These are phyloP conservation scores for Aureobasidium sp. DNA, from an alignment of 2,329 filamentous ascomycete species.

Conservation along the genomic window DNA sequence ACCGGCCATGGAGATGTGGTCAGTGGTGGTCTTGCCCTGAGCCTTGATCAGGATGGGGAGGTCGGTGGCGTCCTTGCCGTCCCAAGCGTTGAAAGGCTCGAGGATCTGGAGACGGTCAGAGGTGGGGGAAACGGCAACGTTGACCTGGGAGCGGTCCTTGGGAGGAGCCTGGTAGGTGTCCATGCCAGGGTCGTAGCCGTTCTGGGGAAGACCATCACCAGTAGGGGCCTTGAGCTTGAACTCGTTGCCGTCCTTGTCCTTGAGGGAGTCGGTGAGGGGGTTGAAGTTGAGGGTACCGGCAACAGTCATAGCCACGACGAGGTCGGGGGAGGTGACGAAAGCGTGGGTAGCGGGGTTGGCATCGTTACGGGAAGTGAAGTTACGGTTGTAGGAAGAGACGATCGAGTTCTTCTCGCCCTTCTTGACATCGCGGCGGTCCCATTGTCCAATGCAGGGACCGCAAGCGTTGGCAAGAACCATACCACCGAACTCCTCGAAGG, in stretches of 20 bases:
- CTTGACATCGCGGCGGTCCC: conserved; percentile 88
- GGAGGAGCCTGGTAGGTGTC: conserved; percentile 97
- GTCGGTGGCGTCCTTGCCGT: conserved; percentile 79
- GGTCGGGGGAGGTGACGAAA: conserved; percentile 84
- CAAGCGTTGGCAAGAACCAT: conserved; percentile 94
- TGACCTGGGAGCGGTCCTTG: conserved; percentile 62
- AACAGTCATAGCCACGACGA: conserved; percentile 79
- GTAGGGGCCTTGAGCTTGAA: conserved; percentile 78
- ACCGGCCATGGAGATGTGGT: conserved; percentile 92
- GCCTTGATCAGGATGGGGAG: conserved; percentile 94
- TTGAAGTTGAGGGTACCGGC: conserved; percentile 88
- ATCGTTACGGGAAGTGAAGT: conserved; percentile 97
- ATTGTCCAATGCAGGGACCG: conserved; percentile 85
- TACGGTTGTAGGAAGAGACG: conserved; percentile 98
- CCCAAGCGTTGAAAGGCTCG: conserved; percentile 76
- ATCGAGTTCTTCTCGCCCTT: conserved; percentile 97
- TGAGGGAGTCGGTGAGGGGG: conserved; percentile 83
- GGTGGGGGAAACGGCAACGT: conserved; percentile 75
- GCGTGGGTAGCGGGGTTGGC: conserved; percentile 92
- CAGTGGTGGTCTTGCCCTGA: conserved; percentile 92
- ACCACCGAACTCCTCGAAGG: conserved; percentile 93
- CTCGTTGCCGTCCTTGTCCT: conserved; percentile 93
- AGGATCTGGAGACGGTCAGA: conserved; percentile 95
- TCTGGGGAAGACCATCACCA: conserved; percentile 70
- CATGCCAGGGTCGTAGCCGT: conserved; percentile 82